Base-by-base conservation (phyloP, 2,329 filamentous ascomycete species). In the Fusarium sp. region DNA sequence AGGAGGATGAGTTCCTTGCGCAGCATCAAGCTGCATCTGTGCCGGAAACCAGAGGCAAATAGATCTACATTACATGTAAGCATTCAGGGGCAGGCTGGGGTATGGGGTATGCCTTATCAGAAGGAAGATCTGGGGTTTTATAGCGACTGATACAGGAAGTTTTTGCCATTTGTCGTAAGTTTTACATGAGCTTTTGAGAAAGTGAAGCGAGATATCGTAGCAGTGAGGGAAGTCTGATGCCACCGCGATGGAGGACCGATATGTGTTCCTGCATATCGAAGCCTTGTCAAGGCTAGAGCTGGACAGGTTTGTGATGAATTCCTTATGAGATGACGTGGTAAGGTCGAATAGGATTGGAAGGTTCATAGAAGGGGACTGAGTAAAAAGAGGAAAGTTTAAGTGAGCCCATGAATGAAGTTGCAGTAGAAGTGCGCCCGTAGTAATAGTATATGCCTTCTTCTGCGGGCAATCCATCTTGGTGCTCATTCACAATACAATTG, bases 21-120 rank as follows among this genome's bases (percentile, higher is more conserved):
- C 26, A 53, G 50, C 23, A 27, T 54, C 35, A 45, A 67, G 38
- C 33, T 26, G 46, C 23, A 20, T 30, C 37, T 45, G 40, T 37
- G 48, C 30, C 54, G 23, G 23, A 40, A 44, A n/a, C 33, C 32
- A 52, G 52, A 44, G 44, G 33, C 27, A 37, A 23, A 30, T 27
- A 38, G 62, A 66, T 66, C 61, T 60, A 41, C 49, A 58, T 48
- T 41, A 38, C 52, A 38, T 64, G 64, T 46, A 41, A 56, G 42
- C 38, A 68, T 49, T 55, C 68, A 71, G 68, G 64, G 68, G 61
- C 49, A 55, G 11, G 35, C 64, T 61, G 59, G 59, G 58, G 48
- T 46, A 49, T 70, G 65, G 38, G 69, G 69, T 64, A 45, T 30
- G 63, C 55, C 73, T 75, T 75, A 75, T 75, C 73, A 73, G 59